Evolutionary conservation across 768 basidiomycete genomes (phyloP).

Genomic region (Plicaturopsis crispa): DNA sequence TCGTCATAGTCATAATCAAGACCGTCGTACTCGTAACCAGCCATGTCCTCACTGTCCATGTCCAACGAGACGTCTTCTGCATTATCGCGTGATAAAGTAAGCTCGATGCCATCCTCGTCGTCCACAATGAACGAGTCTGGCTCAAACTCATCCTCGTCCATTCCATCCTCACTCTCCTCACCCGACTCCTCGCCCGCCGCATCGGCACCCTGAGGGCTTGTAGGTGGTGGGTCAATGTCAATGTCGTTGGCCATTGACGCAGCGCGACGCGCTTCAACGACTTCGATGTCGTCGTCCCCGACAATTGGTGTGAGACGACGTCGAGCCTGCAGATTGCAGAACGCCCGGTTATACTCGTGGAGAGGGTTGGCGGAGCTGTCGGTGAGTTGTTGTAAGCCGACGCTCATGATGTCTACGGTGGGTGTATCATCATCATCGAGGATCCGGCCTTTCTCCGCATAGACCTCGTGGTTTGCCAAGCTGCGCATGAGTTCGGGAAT

Average conservation of each 20-base stretch:
- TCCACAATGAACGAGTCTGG: background rate
- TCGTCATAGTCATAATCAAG: background rate
- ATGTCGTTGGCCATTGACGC: background rate
- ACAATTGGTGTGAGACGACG: conserved; percentile 5
- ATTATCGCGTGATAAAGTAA: background rate
- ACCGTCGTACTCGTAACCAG: too few species aligned
- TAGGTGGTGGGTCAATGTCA: background rate
- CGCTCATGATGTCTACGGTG: conserved; percentile 3
- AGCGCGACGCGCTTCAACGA: too few species aligned
- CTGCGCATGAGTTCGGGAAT: conserved; percentile 6
- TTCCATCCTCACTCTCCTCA: background rate
- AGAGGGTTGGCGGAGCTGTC: conserved; percentile 13
- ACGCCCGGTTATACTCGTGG: conserved; percentile 16
- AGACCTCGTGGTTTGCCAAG: conserved; percentile 6
- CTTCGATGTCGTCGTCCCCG: conserved; percentile 1
- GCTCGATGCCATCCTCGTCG: background rate
- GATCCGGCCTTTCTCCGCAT: conserved; percentile 2
- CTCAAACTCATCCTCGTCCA: background rate
- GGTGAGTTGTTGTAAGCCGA: conserved; percentile 12
- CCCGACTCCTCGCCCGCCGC: too few species aligned
- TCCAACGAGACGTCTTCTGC: background rate
- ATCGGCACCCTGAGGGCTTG: background rate
- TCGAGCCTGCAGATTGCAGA: conserved; percentile 11
- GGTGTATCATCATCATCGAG: conserved; percentile 5
- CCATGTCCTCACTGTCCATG: background rate